phyloP scores from a whole-genome alignment of 768 basidiomycete species.

The Kwoniella mangroviensis region DNA sequence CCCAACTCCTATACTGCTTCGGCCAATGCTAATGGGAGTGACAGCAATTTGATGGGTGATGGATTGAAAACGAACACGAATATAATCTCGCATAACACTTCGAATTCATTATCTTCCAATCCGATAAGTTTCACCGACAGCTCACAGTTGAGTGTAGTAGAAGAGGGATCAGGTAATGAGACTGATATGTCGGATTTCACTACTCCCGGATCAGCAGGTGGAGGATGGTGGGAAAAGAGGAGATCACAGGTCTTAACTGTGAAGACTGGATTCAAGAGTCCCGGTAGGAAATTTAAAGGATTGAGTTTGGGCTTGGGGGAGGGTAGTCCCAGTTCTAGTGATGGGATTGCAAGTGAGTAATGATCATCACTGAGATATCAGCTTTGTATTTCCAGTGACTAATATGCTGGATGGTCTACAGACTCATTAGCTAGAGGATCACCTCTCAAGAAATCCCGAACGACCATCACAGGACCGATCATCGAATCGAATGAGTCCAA shows the following conservation, averaged over 20 bases:
- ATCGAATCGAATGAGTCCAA: slow-evolving; percentile 13
- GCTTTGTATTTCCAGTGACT: not conserved
- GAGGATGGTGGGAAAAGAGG: slow-evolving; percentile 35
- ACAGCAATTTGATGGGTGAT: not conserved
- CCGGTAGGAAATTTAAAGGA: slow-evolving; percentile 15
- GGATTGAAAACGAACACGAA: not conserved
- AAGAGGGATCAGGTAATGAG: slow-evolving; percentile 28
- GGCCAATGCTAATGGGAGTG: not conserved
- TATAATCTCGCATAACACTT: not conserved
- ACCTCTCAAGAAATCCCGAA: slow-evolving; percentile 7
- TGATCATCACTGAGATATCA: not conserved
- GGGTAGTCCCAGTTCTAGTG: slow-evolving; percentile 14
- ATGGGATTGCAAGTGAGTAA: slow-evolving; percentile 10
- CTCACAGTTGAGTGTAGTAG: slow-evolving; percentile 17
- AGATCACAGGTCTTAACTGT: slow-evolving; percentile 25
- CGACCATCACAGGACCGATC: slow-evolving; percentile 7
- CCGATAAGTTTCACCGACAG: not conserved
- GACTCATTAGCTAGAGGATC: slow-evolving; percentile 9
- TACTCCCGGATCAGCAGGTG: slow-evolving; percentile 4
- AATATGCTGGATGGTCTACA: not conserved
- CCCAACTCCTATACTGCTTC: slow-evolving; percentile 11
- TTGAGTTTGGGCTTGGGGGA: slow-evolving; percentile 5
- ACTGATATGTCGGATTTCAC: slow-evolving; percentile 28
- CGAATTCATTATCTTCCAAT: not conserved
- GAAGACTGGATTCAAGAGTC: slow-evolving; percentile 12